Base-by-base conservation (phyloP, 2,329 filamentous ascomycete genomes). In the Penicillium brasilianum region DNA sequence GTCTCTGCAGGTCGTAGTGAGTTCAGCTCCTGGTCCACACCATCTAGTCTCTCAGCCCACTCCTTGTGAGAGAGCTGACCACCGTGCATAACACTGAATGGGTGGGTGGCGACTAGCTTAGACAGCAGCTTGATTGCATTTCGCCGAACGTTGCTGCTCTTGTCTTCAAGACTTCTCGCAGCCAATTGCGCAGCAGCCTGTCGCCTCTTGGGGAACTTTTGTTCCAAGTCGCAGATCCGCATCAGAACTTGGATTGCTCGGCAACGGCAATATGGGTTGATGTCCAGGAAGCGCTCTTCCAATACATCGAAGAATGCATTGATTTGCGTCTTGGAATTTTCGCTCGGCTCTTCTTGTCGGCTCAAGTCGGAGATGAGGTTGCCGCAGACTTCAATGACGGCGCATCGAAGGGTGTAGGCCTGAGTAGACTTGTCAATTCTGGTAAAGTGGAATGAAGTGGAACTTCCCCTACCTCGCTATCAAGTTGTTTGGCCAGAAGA, bases 241-340 rank as follows among this genome's bases (percentile, higher is more conserved):
- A 91, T 87, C 72, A 95, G 97, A 3, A 98, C 95, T 73, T 99
- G 95, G 62, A 99, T 91, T 2, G 92, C 88, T 69, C 94, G 86
- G 77, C 91, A 96, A 71, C 95, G 87, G 74, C 93, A 97, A 79
- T 98, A 99, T 0, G 95, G 96, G 76, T 98, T 99, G 72, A 97
- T 87, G 71, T 99, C 95, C 53, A 98, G 84, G 77, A 99, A 99
- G 13, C 95, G 88, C 78, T 98, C 94, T 74, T 99, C 93, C 2
- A 99, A 82, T 0, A 98, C 93, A 71, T 98, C 94, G 71, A 98
- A 98, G 75, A 98, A 99, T 20, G 93, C 93, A 68, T 96, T 95
- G 62, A 99, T 90, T 75, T 99, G 95, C 0, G 90, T 92, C 77
- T 97, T 96, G 81, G 94, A 90, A 74, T 95, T 95, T 69, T 98